Evolutionary conservation across 2,329 filamentous ascomycete genomes (phyloP), one percentile per base, ranked within the genome.

Genomic region (Annulohypoxylon truncatum): DNA sequence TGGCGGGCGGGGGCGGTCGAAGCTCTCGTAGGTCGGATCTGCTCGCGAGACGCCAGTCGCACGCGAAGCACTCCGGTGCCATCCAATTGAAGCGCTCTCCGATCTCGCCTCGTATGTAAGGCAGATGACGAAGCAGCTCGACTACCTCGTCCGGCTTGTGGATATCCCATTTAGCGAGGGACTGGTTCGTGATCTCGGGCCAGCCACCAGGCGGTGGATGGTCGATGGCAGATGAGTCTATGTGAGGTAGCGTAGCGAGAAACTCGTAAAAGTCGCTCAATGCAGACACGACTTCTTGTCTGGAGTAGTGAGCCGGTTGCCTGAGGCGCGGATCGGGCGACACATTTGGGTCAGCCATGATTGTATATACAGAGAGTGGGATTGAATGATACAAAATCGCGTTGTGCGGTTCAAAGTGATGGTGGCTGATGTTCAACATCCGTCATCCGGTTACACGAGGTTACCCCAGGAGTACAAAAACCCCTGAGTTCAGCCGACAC

Each of bases 111-210:
- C 31, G 24, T 46, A 58, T 58, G 13, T 48, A 58, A 13, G 54
- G 54, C 28, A 58, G 13, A 4, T 28, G 44, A n/a, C 54, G 54
- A 18, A 58, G 44, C 20, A 58, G 22, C 29, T 58, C 54, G 54
- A 42, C n/a, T 13, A 24, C 44, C 12, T 48, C 54, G 13, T 24
- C 20, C 2, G 22, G 20, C 20, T 50, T 58, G 28, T 47, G 40
- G 40, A 46, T 56, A 31, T 50, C 31, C 29, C 22, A 10, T 6
- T n/a, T 38, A n/a, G 29, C 44, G 31, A 58, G 44, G 5, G 54
- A 38, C 42, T 58, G 20, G 10, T 4, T 18, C n/a, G 31, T 58
- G 42, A 58, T 58, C 9, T 35, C 29, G n/a, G 54, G 42, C 54
- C 44, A 58, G 22, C 44, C 54, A n/a, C 33, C 44, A 3, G 31